A percentile compares a stretch with the other conserved stretches of the same genome.
These are phyloP conservation scores for Plasmopara halstedii DNA, from an alignment of 352 stramenopile genomes.

Conservation along the genomic window DNA sequence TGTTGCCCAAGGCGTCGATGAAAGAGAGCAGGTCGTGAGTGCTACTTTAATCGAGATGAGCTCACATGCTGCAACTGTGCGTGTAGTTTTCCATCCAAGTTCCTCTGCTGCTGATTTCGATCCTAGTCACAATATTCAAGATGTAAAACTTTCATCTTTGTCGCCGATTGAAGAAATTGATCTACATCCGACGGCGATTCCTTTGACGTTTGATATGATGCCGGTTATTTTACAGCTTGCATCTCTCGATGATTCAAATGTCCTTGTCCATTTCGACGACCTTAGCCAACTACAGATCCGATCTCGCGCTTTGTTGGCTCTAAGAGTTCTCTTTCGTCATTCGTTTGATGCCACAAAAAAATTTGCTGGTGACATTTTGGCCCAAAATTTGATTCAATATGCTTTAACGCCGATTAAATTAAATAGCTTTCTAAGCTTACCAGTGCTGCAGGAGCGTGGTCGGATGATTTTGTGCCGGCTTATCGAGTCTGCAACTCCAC, in stretches of 20 bases:
- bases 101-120: slow-evolving; percentile 57
- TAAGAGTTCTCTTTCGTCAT: slow-evolving; percentile 70
- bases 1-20: slow-evolving; percentile 27
- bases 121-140: slow-evolving; percentile 77
- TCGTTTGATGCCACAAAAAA: slow-evolving; percentile 32
- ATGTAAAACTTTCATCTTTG: slow-evolving; percentile 56
- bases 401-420: slow-evolving; percentile 60
- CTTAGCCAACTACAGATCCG: slow-evolving; percentile 81
- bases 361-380: slow-evolving; percentile 32
- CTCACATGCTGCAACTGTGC: slow-evolving; percentile 47
- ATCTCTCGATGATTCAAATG: slow-evolving; percentile 59
- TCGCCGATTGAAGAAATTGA: slow-evolving; percentile 74
- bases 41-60: slow-evolving; percentile 78
- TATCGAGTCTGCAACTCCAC: slow-evolving; percentile 75
- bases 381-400: slow-evolving; percentile 43
- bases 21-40: slow-evolving; percentile 29
- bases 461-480: slow-evolving; percentile 79
- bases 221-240: slow-evolving; percentile 75
- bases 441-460: slow-evolving; percentile 69
- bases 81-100: slow-evolving; percentile 65
- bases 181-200: slow-evolving; percentile 39
- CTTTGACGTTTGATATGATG: slow-evolving; percentile 69
- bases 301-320: slow-evolving; percentile 68
- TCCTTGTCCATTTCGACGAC: slow-evolving; percentile 62
- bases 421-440: slow-evolving; percentile 64